phyloP scores from a whole-genome alignment of 2,329 filamentous ascomycete genomes.

The Graphilbum fragrans region DNA sequence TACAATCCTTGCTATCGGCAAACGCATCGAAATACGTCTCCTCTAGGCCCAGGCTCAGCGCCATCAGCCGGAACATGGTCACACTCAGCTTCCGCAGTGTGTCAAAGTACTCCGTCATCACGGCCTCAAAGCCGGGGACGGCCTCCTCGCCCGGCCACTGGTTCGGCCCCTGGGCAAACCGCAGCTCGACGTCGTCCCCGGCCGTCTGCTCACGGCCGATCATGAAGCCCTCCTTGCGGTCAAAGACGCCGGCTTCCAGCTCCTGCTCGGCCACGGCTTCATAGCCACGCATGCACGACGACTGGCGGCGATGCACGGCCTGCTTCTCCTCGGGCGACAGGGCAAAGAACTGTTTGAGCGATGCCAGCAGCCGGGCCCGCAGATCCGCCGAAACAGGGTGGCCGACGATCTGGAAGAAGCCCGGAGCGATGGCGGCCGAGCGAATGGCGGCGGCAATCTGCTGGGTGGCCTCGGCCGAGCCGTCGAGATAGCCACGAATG shows the following conservation, averaged over 20 bases:
- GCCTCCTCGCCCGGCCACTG: constrained; percentile 14
- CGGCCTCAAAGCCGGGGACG: constrained; percentile 2
- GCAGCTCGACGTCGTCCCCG: constrained; percentile 9
- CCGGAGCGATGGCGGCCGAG: constrained; percentile 14
- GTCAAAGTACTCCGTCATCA: constrained; percentile 6
- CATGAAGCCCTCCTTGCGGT: constrained; percentile 22
- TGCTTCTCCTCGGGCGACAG: constrained; percentile 17
- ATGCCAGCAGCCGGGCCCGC: constrained; percentile 14
- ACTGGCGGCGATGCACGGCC: constrained; percentile 11
- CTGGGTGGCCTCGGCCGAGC: not conserved
- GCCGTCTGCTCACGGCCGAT: constrained; percentile 14
- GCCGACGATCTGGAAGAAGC: constrained; percentile 23
- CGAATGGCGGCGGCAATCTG: not conserved
- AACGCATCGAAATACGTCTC: constrained; percentile 24
- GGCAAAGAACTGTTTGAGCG: constrained; percentile 17
- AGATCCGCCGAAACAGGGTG: constrained; percentile 17
- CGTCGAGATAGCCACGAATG: constrained; percentile 14
- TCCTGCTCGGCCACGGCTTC: constrained; percentile 14
- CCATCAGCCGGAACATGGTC: constrained; percentile 11
- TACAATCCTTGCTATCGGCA: constrained; percentile 4
- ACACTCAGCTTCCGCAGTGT: constrained; percentile 3
- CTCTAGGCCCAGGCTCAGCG: constrained; percentile 28
- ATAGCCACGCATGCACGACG: constrained; percentile 15
- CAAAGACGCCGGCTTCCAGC: constrained; percentile 13
- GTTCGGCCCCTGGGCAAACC: constrained; percentile 13